Base-by-base conservation (phyloP, 768 basidiomycete species). In the Auricularia cornea region DNA sequence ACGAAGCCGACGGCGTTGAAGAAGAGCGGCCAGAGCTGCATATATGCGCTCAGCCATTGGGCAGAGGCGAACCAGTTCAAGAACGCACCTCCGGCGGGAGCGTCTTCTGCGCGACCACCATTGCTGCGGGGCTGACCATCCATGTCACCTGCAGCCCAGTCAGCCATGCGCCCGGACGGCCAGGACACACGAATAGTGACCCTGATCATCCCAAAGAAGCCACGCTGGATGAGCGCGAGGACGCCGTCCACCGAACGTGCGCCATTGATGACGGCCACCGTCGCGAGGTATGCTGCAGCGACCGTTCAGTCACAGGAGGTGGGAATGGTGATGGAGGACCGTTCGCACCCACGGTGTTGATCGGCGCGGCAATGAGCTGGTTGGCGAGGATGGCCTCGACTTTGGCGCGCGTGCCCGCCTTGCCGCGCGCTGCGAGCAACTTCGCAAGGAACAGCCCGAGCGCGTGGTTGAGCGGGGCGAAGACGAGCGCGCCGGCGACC, bases 231-330 rank as follows among this genome's bases (percentile, higher is more conserved):
- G 1, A 88, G 87, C 69, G 81, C 84, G 57, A 81, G 67, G 59
- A 94, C 78, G 29, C 88, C 86, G 40, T 84, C 80, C 8, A 82
- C 66, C 10, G 87, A 84, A 67, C 80, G 83, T 20, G 90, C 90
- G 40, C 93, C 93, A 63, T 87, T 87, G 66, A 95, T 93, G 38
- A 94, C 72, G 1, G 93, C 90, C 84, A 92, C 89, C 29, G 85
- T 90, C 0, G 88, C 79, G 33, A 95, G 80, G 73, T 84, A 92
- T 3, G 83, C 91, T 88, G 65, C 29, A 33, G 33, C 32, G 26
- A 61, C 18, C 16, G 44, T 29, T 56, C 35, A 32, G 32, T 23
- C 48, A 16, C 52, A n/a, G n/a, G 33, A 29, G 6, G 14, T 23
- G 59, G 26, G 8, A 60, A 60, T 12, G 3, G 32, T 20, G 30